Evolutionary conservation across 805 yeast genomes (phyloP).

Genomic region (Metschnikowia proteae): DNA sequence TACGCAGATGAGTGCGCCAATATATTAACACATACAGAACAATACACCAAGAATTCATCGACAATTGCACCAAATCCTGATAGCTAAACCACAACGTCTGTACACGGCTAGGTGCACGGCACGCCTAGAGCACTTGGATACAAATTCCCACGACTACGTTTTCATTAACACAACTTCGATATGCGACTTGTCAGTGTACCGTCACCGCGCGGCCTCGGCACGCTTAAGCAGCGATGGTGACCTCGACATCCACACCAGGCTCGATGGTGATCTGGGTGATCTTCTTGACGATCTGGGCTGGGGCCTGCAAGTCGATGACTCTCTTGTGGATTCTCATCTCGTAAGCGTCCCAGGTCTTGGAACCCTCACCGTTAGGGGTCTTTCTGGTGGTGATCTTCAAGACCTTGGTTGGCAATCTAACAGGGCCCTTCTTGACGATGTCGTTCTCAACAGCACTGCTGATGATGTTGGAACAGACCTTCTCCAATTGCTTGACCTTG

Average conservation of each 20-base stretch:
- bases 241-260: slow-evolving; percentile 99
- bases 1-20: slow-evolving; percentile 1
- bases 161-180: slow-evolving; percentile 18
- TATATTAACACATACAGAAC: slow-evolving; percentile 10
- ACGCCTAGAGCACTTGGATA: slow-evolving; percentile 57
- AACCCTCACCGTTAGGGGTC: slow-evolving; percentile 99
- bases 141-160: slow-evolving; percentile 10
- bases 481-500: slow-evolving; percentile 97
- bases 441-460: slow-evolving; percentile 78
- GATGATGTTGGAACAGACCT: slow-evolving; percentile 88
- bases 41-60: slow-evolving; percentile 12
- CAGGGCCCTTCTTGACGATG: slow-evolving; percentile 96
- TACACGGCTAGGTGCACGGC: slow-evolving; percentile 46
- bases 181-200: slow-evolving; percentile 1
- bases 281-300: slow-evolving; percentile 88
- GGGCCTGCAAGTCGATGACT: slow-evolving; percentile 96
- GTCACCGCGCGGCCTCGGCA: background rate
- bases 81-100: slow-evolving; percentile 60
- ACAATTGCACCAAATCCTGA: slow-evolving; percentile 44
- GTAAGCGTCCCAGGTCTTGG: slow-evolving; percentile 99
- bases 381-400: slow-evolving; percentile 98
- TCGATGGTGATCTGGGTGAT: slow-evolving; percentile 97
- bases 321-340: slow-evolving; percentile 99
- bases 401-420: slow-evolving; percentile 99
- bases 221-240: slow-evolving; percentile 78